A percentile compares a stretch with the other conserved stretches of the same genome.
These are phyloP conservation scores for Physcomitrellopsis africana DNA, from an alignment of 225 moss, liverwort and hornwort genomes.

Conservation along the genomic window DNA sequence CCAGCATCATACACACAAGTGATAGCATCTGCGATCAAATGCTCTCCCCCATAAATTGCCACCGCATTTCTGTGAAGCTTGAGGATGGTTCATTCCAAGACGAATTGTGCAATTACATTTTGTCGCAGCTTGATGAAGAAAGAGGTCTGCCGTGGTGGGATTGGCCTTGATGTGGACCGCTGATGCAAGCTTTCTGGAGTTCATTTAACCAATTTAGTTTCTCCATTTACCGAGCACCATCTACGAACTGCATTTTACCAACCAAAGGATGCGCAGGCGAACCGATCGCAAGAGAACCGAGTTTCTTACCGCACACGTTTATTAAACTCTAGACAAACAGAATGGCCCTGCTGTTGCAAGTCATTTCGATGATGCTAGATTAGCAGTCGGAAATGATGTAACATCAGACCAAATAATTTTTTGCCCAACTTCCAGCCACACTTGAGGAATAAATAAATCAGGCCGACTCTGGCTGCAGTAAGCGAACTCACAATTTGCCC, in stretches of 20 bases:
- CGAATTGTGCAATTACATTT: constrained; percentile 78
- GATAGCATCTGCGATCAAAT: constrained; percentile 63
- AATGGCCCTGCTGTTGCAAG: no score
- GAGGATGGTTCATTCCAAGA: constrained; percentile 79
- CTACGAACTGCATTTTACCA: not conserved
- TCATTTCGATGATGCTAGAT: constrained; percentile 35
- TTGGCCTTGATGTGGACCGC: constrained; percentile 42
- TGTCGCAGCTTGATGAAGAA: constrained; percentile 60
- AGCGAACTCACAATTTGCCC: constrained; percentile 26
- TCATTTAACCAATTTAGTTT: constrained; percentile 34
- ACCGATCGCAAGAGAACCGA: no score
- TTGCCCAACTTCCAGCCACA: constrained; percentile 31
- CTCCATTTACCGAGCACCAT: not conserved
- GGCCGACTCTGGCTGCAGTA: constrained; percentile 35
- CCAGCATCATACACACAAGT: constrained; percentile 60
- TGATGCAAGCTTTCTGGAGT: constrained; percentile 22
- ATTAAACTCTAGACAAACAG: no score
- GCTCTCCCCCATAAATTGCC: constrained; percentile 56
- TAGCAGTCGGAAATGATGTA: constrained; percentile 29
- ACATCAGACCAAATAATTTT: constrained; percentile 48
- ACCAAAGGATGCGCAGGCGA: no score
- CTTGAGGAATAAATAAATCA: constrained; percentile 30
- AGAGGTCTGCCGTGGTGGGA: constrained; percentile 60
- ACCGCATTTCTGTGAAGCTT: constrained; percentile 60
- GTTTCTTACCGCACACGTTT: no score